phyloP scores from a whole-genome alignment of 768 basidiomycete genomes.

The Podaxis sp. region DNA sequence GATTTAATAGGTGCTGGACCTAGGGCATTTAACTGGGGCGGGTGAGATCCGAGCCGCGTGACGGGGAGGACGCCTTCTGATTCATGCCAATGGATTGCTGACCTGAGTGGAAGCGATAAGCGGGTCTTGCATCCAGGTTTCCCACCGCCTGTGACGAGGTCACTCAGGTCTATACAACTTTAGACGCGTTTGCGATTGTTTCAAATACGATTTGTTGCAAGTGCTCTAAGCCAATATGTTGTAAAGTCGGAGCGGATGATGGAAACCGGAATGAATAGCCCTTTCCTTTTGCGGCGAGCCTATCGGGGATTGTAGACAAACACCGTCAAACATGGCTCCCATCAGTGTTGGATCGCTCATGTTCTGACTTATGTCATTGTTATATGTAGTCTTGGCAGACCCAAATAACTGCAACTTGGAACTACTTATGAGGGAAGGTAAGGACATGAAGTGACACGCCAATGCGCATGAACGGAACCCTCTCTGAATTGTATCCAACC shows the following conservation, averaged over 20 bases:
- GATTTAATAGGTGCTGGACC: not conserved
- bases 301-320: constrained; percentile 1
- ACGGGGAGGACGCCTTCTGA: not conserved
- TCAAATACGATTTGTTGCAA: not conserved
- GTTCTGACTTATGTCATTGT: not conserved
- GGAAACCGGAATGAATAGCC: not conserved
- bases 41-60: constrained; percentile 14
- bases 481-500: not conserved
- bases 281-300: not conserved
- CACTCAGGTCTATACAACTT: not conserved
- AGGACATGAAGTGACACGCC: too few species aligned
- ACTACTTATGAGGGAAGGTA: too few species aligned
- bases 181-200: not conserved
- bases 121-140: not conserved
- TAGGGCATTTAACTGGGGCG: constrained; percentile 1
- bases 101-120: not conserved
- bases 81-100: not conserved
- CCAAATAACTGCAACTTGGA: too few species aligned
- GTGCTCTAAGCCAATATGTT: not conserved
- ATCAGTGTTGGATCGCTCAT: not conserved
- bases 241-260: not conserved
- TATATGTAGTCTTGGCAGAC: not conserved
- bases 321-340: not conserved
- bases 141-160: not conserved
- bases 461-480: too few species aligned